Evolutionary conservation across 1,284 basidiomycete species (phyloP), one percentile per base, ranked within the genome.

Genomic region (Cystobasidium pallidum): DNA sequence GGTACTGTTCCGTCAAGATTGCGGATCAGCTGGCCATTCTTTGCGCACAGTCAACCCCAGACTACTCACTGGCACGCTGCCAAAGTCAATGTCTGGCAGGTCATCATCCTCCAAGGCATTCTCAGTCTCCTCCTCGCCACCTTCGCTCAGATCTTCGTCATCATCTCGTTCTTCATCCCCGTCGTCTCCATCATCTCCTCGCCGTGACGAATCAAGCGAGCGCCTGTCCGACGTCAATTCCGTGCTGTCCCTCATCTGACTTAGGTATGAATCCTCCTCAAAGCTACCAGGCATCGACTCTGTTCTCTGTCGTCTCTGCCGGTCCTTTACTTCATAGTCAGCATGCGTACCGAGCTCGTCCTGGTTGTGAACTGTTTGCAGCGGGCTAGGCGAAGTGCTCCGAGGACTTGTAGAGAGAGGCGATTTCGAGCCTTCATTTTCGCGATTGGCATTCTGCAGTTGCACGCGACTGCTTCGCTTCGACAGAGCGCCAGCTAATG

Each of bases 241-340:
- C 43, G 54, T 51, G 59, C 30, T 59, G 10, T 72, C 63, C 26
- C 74, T 59, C 51, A 73, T 72, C 51, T 65, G 70, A 30, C 76
- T 75, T 41, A 78, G 77, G 52, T 76, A 76, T 36, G 73, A 75
- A 36, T 77, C 76, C 58, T 75, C 76, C 49, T 76, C 80, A 39
- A 77, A 75, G 49, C 73, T 79, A 54, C 77, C 80, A 7, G 77
- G 79, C 79, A 77, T 76, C 58, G 77, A 72, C 32, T 74, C 73
- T 13, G 51, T 64, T 41, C 66, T 21, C 41, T 58, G 21, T 26
- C 73, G 55, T 30, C 54, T 30, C 28, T 26, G 43, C 30, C 68
- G 73, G 51, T 26, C 76, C 66, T 65, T 75, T 59, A 41, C 75
- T 47, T 43, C 67, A 51, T 17, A 68, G 51, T 55, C 58, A 51